Evolutionary conservation across 2,329 filamentous ascomycete genomes (phyloP).

Genomic region (Penicillium hesseltinei): DNA sequence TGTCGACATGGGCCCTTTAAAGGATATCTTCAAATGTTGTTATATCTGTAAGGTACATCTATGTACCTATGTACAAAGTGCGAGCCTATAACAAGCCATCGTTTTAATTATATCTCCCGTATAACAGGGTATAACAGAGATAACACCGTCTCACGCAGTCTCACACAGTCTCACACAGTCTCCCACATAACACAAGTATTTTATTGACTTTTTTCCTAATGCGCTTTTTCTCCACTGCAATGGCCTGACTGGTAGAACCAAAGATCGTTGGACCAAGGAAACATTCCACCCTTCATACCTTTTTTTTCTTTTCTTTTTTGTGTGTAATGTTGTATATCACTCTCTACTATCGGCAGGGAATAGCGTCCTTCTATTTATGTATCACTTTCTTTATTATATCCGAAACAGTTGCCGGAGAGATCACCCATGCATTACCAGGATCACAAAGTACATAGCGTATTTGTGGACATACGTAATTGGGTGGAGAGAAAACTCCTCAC

Average conservation of each 20-base stretch:
- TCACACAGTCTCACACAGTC: no score
- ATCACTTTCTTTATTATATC: background rate
- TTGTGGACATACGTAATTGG: slow-evolving; percentile 5
- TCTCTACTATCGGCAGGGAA: background rate
- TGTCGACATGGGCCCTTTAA: no score
- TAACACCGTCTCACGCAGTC: no score
- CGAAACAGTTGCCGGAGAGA: background rate
- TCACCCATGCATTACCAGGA: background rate
- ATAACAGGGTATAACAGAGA: background rate
- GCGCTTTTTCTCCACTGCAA: background rate
- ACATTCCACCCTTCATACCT: slow-evolving; percentile 11
- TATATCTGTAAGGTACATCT: background rate
- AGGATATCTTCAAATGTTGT: background rate
- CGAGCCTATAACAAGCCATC: background rate
- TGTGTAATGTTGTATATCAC: background rate
- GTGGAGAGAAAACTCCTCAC: background rate
- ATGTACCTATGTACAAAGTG: background rate
- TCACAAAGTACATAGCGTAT: background rate
- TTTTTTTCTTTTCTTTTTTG: background rate
- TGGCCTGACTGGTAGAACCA: slow-evolving; percentile 1
- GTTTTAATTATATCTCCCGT: background rate
- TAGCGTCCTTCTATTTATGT: background rate
- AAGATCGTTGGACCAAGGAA: background rate
- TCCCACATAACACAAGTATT: background rate
- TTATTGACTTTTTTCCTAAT: slow-evolving; percentile 9